Conservation (phyloP, 2,329 filamentous ascomycete genomes). For the Epichloe glyceriae region DNA sequence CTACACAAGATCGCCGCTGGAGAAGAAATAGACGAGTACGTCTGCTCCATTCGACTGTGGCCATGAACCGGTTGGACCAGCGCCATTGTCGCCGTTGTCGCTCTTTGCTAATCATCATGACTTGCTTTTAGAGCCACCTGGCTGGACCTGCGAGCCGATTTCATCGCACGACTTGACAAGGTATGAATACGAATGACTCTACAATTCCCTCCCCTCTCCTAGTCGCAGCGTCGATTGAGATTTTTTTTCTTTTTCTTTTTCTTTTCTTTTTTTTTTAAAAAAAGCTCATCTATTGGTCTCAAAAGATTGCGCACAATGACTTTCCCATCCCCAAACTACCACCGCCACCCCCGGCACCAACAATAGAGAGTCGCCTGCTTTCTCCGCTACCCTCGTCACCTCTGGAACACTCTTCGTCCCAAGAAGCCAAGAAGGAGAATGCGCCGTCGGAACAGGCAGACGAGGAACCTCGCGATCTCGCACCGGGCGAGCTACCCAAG, state of each 20-base stretch:
- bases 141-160: slow-evolving; percentile 50
- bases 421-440: slow-evolving; percentile 59
- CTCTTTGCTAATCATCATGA: slow-evolving; percentile 15
- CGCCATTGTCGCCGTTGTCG: slow-evolving; percentile 1
- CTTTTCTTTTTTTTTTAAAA: not conserved
- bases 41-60: slow-evolving; percentile 6
- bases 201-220: not conserved
- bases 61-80: not conserved
- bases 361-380: slow-evolving; percentile 17
- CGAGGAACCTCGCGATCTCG: slow-evolving; percentile 16
- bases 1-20: slow-evolving; percentile 37
- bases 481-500: slow-evolving; percentile 43
- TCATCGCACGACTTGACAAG: slow-evolving; percentile 57
- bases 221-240: no score
- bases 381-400: slow-evolving; percentile 34
- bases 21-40: slow-evolving; percentile 43
- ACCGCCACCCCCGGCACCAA: slow-evolving; percentile 25
- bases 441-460: slow-evolving; percentile 30
- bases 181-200: slow-evolving; percentile 19
- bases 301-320: slow-evolving; percentile 58
- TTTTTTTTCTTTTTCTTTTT: no score
- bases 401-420: slow-evolving; percentile 29
- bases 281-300: not conserved
- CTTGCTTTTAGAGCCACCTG: slow-evolving; percentile 47
- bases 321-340: slow-evolving; percentile 59